Evolutionary conservation across 257 asterid species (phyloP), one percentile per base, ranked within the genome.

Genomic region (Rubia yunnanensis): DNA sequence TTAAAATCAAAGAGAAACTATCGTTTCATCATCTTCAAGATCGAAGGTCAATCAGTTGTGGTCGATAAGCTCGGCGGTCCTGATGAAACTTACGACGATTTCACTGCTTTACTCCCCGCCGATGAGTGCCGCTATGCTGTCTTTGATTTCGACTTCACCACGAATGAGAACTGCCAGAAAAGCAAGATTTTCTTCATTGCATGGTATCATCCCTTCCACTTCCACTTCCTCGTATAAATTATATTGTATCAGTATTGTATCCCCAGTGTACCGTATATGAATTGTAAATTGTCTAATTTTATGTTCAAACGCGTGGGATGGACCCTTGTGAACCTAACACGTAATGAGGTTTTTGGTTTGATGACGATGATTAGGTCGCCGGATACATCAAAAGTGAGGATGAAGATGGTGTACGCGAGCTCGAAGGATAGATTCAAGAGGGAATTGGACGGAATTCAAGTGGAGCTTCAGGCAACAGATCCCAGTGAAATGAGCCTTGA

Each of bases 401-500:
- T 82, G 92, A 89, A 89, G 86, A 89, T 87, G 96, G 86, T 89
- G 56, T 87, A 87, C 26, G 96, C 96, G 0, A 89, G 95, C 83
- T 84, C 96, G 2, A 89, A 86, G 76, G 96, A 89, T 71, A 84
- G 92, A 76, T 86, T 86, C 76, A 89, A 89, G 94, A 85, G 91
- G 74, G 91, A 89, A 80, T 70, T 87, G 64, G 94, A 89, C 32
- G 95, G 96, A 27, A 87, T 85, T 63, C 97, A 87, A 72, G 85
- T 85, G 63, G 97, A 90, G 53, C 75, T 87, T 31, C 97, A 87
- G 70, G 92, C 92, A 54, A 88, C 96, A 0, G 96, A 90, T 69
- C 95, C 96, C 18, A 90, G 96, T 72, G 96, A 90, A 74, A 86
- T 90, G 97, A 90, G 96, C 77, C 62, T 86, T 10, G 95, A 90